phyloP scores from a whole-genome alignment of 805 yeast genomes.

The Kazachstania psychrophila region DNA sequence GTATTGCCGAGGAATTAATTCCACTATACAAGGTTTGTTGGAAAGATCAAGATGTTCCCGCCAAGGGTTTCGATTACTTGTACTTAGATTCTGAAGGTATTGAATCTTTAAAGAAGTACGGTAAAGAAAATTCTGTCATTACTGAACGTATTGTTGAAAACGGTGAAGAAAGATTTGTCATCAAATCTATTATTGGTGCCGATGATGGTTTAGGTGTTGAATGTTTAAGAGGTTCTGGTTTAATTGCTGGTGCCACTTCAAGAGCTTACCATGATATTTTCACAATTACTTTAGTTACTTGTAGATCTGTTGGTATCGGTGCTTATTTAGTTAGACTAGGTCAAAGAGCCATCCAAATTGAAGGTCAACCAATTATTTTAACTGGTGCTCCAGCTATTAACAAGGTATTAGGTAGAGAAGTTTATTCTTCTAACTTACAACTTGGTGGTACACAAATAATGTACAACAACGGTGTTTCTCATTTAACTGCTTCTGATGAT shows the following conservation, averaged over 20 bases:
- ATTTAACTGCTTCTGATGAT: conserved; percentile 93
- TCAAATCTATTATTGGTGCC: conserved; percentile 80
- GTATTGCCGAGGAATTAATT: conserved; percentile 92
- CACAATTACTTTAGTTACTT: conserved; percentile 96
- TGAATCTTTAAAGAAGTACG: conserved; percentile 45
- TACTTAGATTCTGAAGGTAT: conserved; percentile 67
- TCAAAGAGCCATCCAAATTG: conserved; percentile 97
- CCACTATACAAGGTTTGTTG: conserved; percentile 88
- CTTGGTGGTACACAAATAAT: conserved; percentile 98
- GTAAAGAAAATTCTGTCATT: conserved; percentile 51
- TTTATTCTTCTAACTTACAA: conserved; percentile 91
- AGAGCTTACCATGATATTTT: conserved; percentile 96
- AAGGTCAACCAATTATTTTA: conserved; percentile 95
- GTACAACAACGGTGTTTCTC: conserved; percentile 98
- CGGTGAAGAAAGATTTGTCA: conserved; percentile 75
- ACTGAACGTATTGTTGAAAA: conserved; percentile 75
- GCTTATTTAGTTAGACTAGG: conserved; percentile 97
- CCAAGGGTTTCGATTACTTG: conserved; percentile 83
- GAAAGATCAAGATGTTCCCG: conserved; percentile 67
- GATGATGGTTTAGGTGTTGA: conserved; percentile 98
- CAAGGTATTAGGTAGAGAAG: conserved; percentile 93
- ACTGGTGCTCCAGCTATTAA: conserved; percentile 99
- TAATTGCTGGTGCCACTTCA: conserved; percentile 98
- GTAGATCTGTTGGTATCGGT: conserved; percentile 99
- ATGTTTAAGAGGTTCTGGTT: conserved; percentile 95